Base-by-base conservation (phyloP, 805 yeast species). In the Deakozyma indianensis region DNA sequence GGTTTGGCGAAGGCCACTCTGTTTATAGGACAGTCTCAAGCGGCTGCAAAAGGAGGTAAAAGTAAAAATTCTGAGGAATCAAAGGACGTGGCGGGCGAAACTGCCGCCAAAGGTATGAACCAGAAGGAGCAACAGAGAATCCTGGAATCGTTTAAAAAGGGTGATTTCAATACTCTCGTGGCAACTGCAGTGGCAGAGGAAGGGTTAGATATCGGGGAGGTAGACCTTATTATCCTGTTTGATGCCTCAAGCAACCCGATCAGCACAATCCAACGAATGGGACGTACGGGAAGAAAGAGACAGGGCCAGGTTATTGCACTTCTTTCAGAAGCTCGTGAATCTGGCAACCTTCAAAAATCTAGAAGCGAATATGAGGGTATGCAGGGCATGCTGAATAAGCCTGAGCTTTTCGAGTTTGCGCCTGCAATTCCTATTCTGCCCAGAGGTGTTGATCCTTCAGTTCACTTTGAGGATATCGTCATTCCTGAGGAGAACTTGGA, bases 141-240 rank as follows among this genome's bases (percentile, higher is more conserved):
- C 9, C 80, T 92, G 23, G 71, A 72, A 24, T 69, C 78, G 47
- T 92, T 92, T 63, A 83, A 80, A 54, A 56, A 62, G 0, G 96
- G 95, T 4, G 68, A 62, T 1, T 75, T 75, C 55, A 94, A 92
- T 57, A 77, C 85, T 5, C 65, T 92, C 20, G 95, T 92, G 3
- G 96, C 97, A 3, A 92, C 99, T 0, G 87, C 96, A 0, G 90
- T 92, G 57, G 99, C 97, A 42, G 99, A 92, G 60, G 99, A 92
- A 68, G 99, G 99, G 41, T 70, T 92, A 51, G 98, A 92, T 67
- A 94, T 92, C 52, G 98, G 98, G 25, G 96, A 94, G 59, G 99
- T 92, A 45, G 98, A 92, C 61, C 60, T 92, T 54, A 90, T 92
- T 53, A 71, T 92, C 4, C 88, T 96, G 58, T 92, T 78, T 62